Evolutionary conservation across 2,329 filamentous ascomycete genomes (phyloP).

Genomic region (Trichoderma sp.): DNA sequence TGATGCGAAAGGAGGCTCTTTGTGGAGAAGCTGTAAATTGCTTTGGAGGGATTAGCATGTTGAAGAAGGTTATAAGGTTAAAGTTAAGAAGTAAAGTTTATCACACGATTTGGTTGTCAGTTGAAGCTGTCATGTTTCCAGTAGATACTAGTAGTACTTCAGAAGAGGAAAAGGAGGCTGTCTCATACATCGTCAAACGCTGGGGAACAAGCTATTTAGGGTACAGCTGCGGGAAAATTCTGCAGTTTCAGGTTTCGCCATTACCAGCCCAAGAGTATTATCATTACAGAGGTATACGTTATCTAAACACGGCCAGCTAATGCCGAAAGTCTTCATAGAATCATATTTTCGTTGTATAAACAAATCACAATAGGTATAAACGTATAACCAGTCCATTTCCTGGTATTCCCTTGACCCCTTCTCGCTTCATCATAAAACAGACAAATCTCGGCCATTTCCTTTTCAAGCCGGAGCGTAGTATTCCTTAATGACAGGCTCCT

Average conservation of each 20-base stretch:
- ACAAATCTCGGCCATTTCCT: background rate
- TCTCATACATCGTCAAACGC: background rate
- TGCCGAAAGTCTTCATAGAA: constrained; percentile 14
- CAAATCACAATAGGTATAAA: background rate
- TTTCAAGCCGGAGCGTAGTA: constrained; percentile 11
- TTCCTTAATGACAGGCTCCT: constrained; percentile 8
- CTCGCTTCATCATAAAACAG: background rate
- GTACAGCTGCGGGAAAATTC: background rate
- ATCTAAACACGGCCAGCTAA: constrained; percentile 11
- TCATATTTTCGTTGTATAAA: constrained; percentile 1
- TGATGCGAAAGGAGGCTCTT: background rate
- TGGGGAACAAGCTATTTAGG: background rate
- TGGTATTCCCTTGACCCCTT: background rate
- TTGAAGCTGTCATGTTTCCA: background rate
- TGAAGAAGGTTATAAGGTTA: background rate
- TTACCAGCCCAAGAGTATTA: background rate
- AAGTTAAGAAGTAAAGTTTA: background rate
- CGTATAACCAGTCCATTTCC: background rate
- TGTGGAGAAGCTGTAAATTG: background rate
- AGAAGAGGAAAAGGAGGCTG: background rate
- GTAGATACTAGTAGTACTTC: background rate
- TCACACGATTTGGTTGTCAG: background rate
- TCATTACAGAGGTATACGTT: constrained; percentile 11
- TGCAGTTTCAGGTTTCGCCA: background rate
- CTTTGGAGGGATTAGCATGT: background rate